These are phyloP conservation scores for Huiozyma naganishii DNA, from an alignment of 805 yeast species.

Conservation along the genomic window DNA sequence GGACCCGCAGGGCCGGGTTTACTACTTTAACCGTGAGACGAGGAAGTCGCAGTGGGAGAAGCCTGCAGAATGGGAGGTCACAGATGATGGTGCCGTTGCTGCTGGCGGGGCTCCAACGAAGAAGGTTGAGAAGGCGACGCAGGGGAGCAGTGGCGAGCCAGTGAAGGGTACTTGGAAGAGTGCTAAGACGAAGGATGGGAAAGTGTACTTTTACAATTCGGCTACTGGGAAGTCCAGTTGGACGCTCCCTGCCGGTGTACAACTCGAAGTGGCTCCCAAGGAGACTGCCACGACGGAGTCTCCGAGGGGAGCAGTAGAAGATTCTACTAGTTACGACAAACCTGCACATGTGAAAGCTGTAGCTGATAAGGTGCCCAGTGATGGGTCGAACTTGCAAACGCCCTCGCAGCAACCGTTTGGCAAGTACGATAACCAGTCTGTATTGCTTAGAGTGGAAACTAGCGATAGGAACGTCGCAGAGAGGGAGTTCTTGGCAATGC, in stretches of 20 bases:
- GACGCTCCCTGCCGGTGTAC: conserved; percentile 48
- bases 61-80: conserved; percentile 40
- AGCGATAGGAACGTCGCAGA: conserved; percentile 31
- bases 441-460: conserved; percentile 20
- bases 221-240: conserved; percentile 63
- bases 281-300: not conserved
- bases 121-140: not conserved
- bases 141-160: not conserved
- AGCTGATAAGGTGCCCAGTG: not conserved
- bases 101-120: not conserved
- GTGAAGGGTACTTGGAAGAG: conserved; percentile 43
- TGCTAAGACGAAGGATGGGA: conserved; percentile 52
- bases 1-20: conserved; percentile 56
- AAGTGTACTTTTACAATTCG: conserved; percentile 59
- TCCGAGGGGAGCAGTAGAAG: not conserved
- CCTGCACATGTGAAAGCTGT: not conserved
- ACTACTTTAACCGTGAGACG: conserved; percentile 59
- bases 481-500: conserved; percentile 39
- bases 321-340: not conserved
- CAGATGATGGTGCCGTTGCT: not conserved
- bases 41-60: conserved; percentile 73
- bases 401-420: not conserved
- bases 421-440: conserved; percentile 15
- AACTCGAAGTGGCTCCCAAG: conserved; percentile 11
- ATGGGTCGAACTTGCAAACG: not conserved